Evolutionary conservation across 768 basidiomycete species (phyloP), one percentile per base, ranked within the genome.

Genomic region (Suillus paluster): DNA sequence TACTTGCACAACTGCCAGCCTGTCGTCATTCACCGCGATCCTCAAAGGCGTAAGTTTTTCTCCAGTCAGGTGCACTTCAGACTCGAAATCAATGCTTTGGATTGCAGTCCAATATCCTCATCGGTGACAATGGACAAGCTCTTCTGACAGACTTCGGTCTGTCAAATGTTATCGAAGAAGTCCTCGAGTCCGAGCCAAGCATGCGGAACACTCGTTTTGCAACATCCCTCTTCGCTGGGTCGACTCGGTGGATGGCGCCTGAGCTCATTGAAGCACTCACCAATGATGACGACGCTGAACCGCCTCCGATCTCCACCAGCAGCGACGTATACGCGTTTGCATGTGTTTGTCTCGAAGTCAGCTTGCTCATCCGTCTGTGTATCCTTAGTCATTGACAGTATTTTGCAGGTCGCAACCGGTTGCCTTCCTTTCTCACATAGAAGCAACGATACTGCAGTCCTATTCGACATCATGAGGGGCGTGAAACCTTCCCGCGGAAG

Each of bases 131-230:
- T 12, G 86, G 85, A 11, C 67, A 72, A 38, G 81, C 85, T 11
- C 75, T 87, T 61, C 84, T 87, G 49, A 85, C 85, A 1, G 87
- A 88, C 68, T 88, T 88, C 62, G 87, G 87, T 3, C 72, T 87
- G 6, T 85, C 85, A 25, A 84, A 81, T 60, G 83, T 87, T 57
- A 77, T 84, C 50, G 84, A 84, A 63, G 86, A 87, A 21, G 75
- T 86, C 52, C 72, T 79, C 30, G 74, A 76, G 60, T 65, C 68
- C 2, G 68, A 77, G 42, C 59, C 61, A 0, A 45, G 60, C 3
- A 34, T 70, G 52, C 71, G 71, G 9, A 66, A 67, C 7, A 59
- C 62, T 5, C 77, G 72, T 36, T 58, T 71, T 9, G 67, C 66
- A 46, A 75, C 78, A 15, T 73, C 78, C 19, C 57, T 71, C 25